A percentile compares a stretch with the other conserved stretches of the same genome.
phyloP scores from a whole-genome alignment of 1,284 basidiomycete species.

The Fomitopsis palustris region DNA sequence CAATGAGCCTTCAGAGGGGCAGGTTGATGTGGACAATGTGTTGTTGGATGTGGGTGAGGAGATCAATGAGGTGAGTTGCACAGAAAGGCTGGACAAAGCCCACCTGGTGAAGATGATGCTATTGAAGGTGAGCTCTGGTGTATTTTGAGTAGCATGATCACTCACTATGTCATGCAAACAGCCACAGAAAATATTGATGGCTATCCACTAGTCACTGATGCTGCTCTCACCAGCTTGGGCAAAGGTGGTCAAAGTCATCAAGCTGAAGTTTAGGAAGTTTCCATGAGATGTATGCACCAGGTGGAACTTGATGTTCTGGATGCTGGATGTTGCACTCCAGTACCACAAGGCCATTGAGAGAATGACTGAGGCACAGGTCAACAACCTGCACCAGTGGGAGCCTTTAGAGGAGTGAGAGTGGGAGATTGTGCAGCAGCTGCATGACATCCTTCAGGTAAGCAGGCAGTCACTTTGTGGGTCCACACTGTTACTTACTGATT shows the following conservation, averaged over 20 bases:
- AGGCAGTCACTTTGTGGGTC: neutral
- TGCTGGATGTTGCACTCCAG: neutral
- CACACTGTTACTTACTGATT: neutral
- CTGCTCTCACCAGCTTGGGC: neutral
- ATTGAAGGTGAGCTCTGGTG: neutral
- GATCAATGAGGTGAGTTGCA: neutral
- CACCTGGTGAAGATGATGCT: neutral
- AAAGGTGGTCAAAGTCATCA: constrained; percentile 10
- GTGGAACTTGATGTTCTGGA: constrained; percentile 32
- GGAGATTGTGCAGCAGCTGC: constrained; percentile 22
- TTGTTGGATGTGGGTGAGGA: neutral
- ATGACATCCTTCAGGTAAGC: constrained; percentile 21
- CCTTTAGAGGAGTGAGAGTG: constrained; percentile 16
- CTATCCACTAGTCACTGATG: constrained; percentile 30
- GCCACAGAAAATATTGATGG: constrained; percentile 27
- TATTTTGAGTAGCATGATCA: no score
- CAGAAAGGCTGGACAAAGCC: neutral
- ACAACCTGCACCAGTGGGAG: constrained; percentile 10
- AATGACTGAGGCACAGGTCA: constrained; percentile 10
- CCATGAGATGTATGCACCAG: constrained; percentile 30
- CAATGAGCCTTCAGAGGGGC: neutral
- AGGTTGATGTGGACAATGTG: neutral
- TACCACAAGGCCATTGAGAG: neutral
- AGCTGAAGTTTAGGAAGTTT: constrained; percentile 17
- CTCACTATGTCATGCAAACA: no score